phyloP scores from a whole-genome alignment of 345 rosid genomes.

The Hibiscus mutabilis region DNA sequence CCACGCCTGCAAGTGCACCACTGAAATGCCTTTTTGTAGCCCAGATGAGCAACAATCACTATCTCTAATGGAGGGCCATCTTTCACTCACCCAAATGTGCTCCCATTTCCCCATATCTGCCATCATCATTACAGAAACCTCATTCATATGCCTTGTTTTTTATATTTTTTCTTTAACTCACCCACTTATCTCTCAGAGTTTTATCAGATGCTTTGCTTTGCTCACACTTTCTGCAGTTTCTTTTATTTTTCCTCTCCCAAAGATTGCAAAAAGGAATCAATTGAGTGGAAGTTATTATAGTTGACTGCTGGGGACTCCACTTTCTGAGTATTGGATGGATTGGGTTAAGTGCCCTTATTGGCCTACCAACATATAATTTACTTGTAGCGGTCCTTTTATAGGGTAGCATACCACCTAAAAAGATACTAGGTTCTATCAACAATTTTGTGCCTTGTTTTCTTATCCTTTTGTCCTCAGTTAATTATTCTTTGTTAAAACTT shows the following conservation, averaged over 20 bases:
- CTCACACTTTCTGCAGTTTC: conserved; percentile 8
- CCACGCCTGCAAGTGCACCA: conserved; percentile 20
- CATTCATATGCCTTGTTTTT: background rate
- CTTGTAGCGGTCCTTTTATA: background rate
- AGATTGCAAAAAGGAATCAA: conserved; percentile 4
- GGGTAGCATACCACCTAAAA: conserved; percentile 10
- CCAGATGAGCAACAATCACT: conserved; percentile 10
- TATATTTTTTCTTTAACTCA: conserved; percentile 1
- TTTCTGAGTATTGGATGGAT: conserved; percentile 6
- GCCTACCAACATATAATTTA: conserved; percentile 15
- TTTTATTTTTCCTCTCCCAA: background rate
- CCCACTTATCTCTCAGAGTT: background rate
- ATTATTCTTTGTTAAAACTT: background rate
- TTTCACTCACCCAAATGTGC: background rate
- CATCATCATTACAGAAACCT: conserved; percentile 1
- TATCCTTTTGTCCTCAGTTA: background rate
- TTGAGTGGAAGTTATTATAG: conserved; percentile 17
- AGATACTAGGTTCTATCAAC: conserved; percentile 12
- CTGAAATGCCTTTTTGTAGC: background rate
- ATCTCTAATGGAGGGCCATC: conserved; percentile 10
- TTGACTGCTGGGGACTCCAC: conserved; percentile 18
- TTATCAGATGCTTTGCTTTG: conserved; percentile 2
- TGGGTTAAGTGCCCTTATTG: conserved; percentile 19
- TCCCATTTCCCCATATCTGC: background rate
- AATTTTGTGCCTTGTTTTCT: background rate